Conservation (phyloP, 2,329 filamentous ascomycete genomes). For the Neurospora sp. region DNA sequence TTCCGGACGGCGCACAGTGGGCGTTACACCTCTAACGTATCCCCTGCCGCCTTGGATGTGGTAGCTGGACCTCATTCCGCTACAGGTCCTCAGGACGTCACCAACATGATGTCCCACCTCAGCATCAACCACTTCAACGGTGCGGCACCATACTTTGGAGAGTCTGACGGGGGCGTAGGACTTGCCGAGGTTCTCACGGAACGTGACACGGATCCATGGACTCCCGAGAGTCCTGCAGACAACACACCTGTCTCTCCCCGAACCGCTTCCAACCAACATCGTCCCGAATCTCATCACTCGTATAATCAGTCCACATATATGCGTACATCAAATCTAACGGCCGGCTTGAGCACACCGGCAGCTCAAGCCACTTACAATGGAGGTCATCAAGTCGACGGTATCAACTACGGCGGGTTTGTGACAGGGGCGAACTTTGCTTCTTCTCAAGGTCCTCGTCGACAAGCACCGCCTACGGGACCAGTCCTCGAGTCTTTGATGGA, state of each 20-base stretch:
- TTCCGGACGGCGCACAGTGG: conserved; percentile 1
- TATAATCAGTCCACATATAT: not conserved
- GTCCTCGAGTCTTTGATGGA: not conserved
- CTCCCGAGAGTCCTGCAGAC: not conserved
- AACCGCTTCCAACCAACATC: not conserved
- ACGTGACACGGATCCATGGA: conserved; percentile 9
- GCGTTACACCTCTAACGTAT: not conserved
- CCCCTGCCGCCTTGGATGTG: not conserved
- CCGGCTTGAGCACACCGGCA: not conserved
- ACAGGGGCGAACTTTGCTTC: not conserved
- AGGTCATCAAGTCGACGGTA: not conserved
- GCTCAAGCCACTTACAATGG: not conserved
- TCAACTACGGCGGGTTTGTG: not conserved
- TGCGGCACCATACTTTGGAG: conserved; percentile 15
- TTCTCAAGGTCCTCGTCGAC: not conserved
- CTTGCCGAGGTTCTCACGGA: conserved; percentile 19
- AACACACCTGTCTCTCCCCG: not conserved
- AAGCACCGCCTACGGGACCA: not conserved
- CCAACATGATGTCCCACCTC: conserved; percentile 14
- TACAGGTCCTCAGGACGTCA: conserved; percentile 6
- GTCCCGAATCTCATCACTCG: not conserved
- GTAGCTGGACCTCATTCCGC: not conserved
- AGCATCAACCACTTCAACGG: conserved; percentile 13
- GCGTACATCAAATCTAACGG: not conserved
- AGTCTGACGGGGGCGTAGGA: conserved; percentile 19